Evolutionary conservation across 768 basidiomycete genomes (phyloP).

Genomic region (Antrodiella citrinella): DNA sequence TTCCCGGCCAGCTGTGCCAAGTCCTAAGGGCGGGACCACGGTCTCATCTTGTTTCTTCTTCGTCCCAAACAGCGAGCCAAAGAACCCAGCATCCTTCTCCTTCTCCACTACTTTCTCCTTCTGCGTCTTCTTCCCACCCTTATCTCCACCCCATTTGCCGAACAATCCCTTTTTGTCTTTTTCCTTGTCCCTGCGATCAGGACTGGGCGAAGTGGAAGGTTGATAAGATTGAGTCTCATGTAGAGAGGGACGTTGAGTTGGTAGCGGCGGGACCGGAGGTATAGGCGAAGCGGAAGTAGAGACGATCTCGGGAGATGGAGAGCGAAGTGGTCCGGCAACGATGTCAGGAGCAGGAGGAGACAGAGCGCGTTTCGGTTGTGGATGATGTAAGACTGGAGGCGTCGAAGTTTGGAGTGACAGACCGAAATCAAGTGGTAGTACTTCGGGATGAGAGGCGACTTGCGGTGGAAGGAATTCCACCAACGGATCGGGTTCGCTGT

Average conservation of each 20-base stretch:
- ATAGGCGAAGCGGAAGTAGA: conserved; percentile 11
- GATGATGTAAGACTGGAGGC: conserved; percentile 44
- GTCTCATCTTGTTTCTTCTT: conserved; percentile 82
- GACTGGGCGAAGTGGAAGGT: conserved; percentile 25
- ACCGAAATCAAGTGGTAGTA: conserved; percentile 3
- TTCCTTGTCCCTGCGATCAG: conserved; percentile 40
- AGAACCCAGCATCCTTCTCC: conserved; percentile 79
- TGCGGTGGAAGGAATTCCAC: conserved; percentile 9
- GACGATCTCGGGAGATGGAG: conserved; percentile 55
- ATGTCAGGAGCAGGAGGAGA: conserved; percentile 34
- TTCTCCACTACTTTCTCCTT: conserved; percentile 47
- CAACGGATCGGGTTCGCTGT: conserved; percentile 13
- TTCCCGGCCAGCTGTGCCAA: conserved; percentile 60
- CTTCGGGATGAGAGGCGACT: conserved; percentile 3
- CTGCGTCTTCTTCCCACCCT: conserved; percentile 46
- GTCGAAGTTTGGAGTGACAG: not conserved
- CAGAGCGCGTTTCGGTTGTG: conserved; percentile 51
- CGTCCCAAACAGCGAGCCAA: conserved; percentile 84
- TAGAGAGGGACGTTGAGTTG: conserved; percentile 16
- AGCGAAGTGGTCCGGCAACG: conserved; percentile 30
- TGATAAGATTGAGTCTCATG: conserved; percentile 22
- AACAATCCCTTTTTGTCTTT: conserved; percentile 71
- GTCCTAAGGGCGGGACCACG: conserved; percentile 22
- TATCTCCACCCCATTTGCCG: conserved; percentile 61
- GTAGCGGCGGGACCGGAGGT: conserved; percentile 8